These are phyloP conservation scores for Russula vinacea DNA, from an alignment of 768 basidiomycete genomes.

Conservation along the genomic window DNA sequence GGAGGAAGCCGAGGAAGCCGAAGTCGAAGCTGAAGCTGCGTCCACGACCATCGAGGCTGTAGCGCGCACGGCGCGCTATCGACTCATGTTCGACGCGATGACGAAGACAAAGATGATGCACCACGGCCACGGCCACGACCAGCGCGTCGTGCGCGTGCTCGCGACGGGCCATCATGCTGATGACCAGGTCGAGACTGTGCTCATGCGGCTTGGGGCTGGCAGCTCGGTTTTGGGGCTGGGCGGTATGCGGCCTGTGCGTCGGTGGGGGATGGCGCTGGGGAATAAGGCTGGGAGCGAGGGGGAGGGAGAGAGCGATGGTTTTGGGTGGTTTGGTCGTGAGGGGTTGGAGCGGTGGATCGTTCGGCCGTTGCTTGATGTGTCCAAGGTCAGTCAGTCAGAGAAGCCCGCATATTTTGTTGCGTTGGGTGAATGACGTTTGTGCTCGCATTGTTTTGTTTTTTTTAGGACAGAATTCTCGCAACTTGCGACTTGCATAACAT, in stretches of 20 bases:
- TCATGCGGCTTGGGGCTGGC: conserved; percentile 64
- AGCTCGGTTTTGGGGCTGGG: conserved; percentile 55
- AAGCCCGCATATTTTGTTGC: not conserved
- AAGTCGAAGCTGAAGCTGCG: too few relatives aligned
- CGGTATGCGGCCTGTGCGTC: conserved; percentile 63
- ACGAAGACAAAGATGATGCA: conserved; percentile 1
- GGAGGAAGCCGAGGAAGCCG: too few relatives aligned
- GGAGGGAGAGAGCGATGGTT: conserved; percentile 32
- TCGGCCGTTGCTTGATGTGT: conserved; percentile 63
- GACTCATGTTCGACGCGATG: conserved; percentile 50
- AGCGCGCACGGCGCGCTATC: conserved; percentile 60
- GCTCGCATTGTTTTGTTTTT: too few relatives aligned
- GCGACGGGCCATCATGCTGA: conserved; percentile 78
- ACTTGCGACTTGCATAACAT: conserved; percentile 66
- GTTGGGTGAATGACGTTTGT: not conserved
- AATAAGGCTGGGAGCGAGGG: not conserved
- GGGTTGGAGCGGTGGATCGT: conserved; percentile 70
- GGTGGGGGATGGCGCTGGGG: conserved; percentile 74
- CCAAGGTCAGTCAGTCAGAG: conserved; percentile 56
- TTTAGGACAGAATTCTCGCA: conserved; percentile 74
- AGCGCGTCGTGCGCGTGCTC: conserved; percentile 40
- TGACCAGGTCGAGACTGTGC: conserved; percentile 78
- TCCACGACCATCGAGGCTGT: conserved; percentile 49
- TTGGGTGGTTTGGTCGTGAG: conserved; percentile 46
- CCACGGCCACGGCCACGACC: conserved; percentile 7